Percentiles rank a stretch among this genome's conserved stretches.
Evolutionary conservation across 2,329 filamentous ascomycete genomes (phyloP).

Genomic region (Claviceps paspali): DNA sequence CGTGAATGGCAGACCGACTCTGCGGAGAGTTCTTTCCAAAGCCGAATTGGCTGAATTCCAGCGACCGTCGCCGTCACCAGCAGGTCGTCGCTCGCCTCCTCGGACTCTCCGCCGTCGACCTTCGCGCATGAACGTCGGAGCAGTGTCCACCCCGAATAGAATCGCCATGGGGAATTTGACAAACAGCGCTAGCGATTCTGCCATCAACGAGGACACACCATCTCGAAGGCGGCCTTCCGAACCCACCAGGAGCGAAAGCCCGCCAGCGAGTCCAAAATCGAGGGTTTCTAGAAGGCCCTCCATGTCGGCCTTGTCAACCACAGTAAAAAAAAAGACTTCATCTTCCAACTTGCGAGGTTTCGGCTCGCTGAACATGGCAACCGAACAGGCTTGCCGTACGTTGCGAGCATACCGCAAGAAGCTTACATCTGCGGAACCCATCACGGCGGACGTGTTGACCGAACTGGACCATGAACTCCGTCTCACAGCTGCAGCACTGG

Average conservation of each 20-base stretch:
- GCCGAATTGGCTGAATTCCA: slow-evolving; percentile 74
- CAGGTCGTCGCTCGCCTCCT: slow-evolving; percentile 39
- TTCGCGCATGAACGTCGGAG: slow-evolving; percentile 33
- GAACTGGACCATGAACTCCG: slow-evolving; percentile 51
- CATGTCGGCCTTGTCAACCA: slow-evolving; percentile 31
- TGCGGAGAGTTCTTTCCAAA: slow-evolving; percentile 75
- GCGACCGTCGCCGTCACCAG: slow-evolving; percentile 26
- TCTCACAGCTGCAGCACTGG: slow-evolving; percentile 45
- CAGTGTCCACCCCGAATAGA: slow-evolving; percentile 16
- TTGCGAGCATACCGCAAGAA: slow-evolving; percentile 49
- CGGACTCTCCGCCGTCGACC: slow-evolving; percentile 37
- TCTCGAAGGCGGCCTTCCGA: slow-evolving; percentile 32
- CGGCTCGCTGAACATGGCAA: slow-evolving; percentile 44
- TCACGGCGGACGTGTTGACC: slow-evolving; percentile 41
- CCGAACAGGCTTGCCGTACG: slow-evolving; percentile 48
- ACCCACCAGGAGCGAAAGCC: slow-evolving; percentile 29
- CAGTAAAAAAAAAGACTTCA: slow-evolving; percentile 34
- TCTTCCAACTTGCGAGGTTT: slow-evolving; percentile 31
- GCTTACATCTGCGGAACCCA: slow-evolving; percentile 38
- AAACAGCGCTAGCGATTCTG: slow-evolving; percentile 23
- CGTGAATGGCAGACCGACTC: slow-evolving; percentile 49
- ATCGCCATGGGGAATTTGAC: slow-evolving; percentile 26
- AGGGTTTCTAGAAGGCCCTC: slow-evolving; percentile 36
- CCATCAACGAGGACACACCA: slow-evolving; percentile 29
- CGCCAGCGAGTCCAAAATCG: slow-evolving; percentile 33